A percentile compares a stretch with the other conserved stretches of the same genome.
Conservation (phyloP, 2,329 filamentous ascomycete species). For the Paramyrothecium roridum region DNA sequence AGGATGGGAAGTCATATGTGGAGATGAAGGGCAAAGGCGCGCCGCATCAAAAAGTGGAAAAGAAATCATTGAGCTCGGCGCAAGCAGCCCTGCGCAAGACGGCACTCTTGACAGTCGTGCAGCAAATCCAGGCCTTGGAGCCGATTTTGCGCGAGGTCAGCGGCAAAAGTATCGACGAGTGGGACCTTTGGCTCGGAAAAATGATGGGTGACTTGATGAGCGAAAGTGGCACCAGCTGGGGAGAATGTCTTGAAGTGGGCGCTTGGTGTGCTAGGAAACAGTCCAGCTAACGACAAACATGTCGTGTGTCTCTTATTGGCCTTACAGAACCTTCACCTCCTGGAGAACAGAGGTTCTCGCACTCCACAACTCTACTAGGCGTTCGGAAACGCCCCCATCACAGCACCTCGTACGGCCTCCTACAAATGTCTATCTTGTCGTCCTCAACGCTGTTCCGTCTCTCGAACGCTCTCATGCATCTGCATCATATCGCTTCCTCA, state of each 20-base stretch:
- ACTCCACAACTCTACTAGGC: too few species aligned
- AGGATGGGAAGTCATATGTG: slow-evolving; percentile 58
- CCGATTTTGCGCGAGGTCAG: slow-evolving; percentile 77
- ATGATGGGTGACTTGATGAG: slow-evolving; percentile 83
- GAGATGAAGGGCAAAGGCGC: slow-evolving; percentile 48
- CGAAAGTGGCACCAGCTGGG: slow-evolving; percentile 74
- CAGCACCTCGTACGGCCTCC: too few species aligned
- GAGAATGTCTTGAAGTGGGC: slow-evolving; percentile 82
- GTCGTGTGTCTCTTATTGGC: neutral
- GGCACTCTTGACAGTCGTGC: slow-evolving; percentile 76
- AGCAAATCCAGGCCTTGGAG: slow-evolving; percentile 82
- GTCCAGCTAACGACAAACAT: neutral
- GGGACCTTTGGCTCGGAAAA: slow-evolving; percentile 83
- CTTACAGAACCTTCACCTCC: neutral
- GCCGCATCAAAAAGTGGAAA: slow-evolving; percentile 30
- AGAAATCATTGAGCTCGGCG: slow-evolving; percentile 58
- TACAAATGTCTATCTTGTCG: too few species aligned
- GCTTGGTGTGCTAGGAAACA: slow-evolving; percentile 86
- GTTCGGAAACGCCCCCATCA: too few species aligned
- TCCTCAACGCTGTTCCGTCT: neutral
- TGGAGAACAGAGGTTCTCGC: too few species aligned
- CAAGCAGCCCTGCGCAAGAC: slow-evolving; percentile 74
- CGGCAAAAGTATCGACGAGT: slow-evolving; percentile 86
- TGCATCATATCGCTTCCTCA: slow-evolving; percentile 74
- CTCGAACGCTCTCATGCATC: slow-evolving; percentile 21